phyloP scores from a whole-genome alignment of 1,284 basidiomycete genomes.

The Cutaneotrichosporon dermatis region DNA sequence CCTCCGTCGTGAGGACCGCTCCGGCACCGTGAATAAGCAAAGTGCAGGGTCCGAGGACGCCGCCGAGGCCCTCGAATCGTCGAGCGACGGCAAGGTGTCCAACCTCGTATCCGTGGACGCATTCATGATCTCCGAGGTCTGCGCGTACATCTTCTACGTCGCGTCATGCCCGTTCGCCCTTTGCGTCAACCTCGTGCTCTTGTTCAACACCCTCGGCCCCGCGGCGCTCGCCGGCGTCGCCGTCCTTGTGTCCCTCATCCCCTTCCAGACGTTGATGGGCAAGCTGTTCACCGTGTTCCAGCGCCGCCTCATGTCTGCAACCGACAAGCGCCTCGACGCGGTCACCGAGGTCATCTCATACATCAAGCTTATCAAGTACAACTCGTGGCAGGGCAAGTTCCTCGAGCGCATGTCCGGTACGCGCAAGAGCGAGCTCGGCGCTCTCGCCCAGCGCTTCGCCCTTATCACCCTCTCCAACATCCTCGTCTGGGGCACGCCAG shows the following conservation, averaged over 20 bases:
- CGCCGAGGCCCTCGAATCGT: constrained; percentile 29
- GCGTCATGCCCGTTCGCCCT: constrained; percentile 49
- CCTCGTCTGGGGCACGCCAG: constrained; percentile 50
- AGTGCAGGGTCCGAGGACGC: constrained; percentile 12
- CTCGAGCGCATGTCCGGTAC: constrained; percentile 51
- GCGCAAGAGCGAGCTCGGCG: constrained; percentile 50
- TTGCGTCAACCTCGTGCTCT: constrained; percentile 50
- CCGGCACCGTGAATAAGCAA: constrained; percentile 37
- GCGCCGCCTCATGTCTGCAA: constrained; percentile 51
- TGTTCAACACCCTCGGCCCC: constrained; percentile 48
- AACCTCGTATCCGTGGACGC: constrained; percentile 57
- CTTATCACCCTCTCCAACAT: constrained; percentile 47
- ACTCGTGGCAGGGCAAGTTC: constrained; percentile 53
- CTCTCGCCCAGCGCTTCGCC: constrained; percentile 49
- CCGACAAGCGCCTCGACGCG: constrained; percentile 54
- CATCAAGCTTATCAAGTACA: constrained; percentile 54
- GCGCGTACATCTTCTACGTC: constrained; percentile 46
- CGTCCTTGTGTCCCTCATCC: constrained; percentile 47
- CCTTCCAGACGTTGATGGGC: constrained; percentile 48
- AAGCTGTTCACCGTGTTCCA: constrained; percentile 52
- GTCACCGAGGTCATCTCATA: constrained; percentile 55
- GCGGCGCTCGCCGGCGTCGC: constrained; percentile 51
- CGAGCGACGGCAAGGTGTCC: constrained; percentile 54
- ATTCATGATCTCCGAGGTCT: constrained; percentile 47
- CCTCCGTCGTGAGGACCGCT: constrained; percentile 52